Evolutionary conservation across 495 filamentous ascomycete genomes (phyloP), one percentile per base, ranked within the genome.

Genomic region (Friedmanniomyces endolithicus): DNA sequence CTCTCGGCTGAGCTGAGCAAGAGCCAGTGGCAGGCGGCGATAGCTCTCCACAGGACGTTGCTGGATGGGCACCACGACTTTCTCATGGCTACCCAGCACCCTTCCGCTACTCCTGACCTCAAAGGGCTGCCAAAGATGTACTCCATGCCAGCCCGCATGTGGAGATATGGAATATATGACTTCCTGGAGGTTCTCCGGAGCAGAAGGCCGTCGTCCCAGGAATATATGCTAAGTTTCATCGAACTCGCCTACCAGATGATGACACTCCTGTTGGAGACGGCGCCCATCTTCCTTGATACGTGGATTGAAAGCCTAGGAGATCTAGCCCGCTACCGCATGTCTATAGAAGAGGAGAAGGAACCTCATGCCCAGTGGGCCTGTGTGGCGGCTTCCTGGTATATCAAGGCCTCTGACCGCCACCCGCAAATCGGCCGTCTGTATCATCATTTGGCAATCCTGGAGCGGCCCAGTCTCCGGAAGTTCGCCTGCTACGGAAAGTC

Each of bases 281-380:
- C 89, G 0, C 76, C 83, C 2, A 69, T 75, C 0, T 94, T 90
- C 61, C 77, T 84, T 56, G 85, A 89, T 44, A 94, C 85, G 0
- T 95, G 90, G 89, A 85, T 94, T 22, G 89, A 95, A 59, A 94
- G 87, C 61, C 72, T 95, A 0, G 88, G 88, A 0, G 87, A 92
- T 65, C 67, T 92, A 2, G 84, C 79, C 0, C 68, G 82, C 25
- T 86, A 85, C 51, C 71, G 81, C 0, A 89, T 90, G 85, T 85
- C 85, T 0, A 82, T 90, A 23, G 85, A 90, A 63, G 83, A 88
- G 49, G 86, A 90, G 45, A 76, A 84, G 0, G 88, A 94, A 44
- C 70, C 78, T 1, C 59, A 62, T 37, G 34, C 50, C 14, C 45
- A 59, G 14, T 95, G 90, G 88, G 83, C 82, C 11, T 75, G 75